These are phyloP conservation scores for Wickerhamomyces bisporus DNA, from an alignment of 805 yeast genomes.

Conservation along the genomic window DNA sequence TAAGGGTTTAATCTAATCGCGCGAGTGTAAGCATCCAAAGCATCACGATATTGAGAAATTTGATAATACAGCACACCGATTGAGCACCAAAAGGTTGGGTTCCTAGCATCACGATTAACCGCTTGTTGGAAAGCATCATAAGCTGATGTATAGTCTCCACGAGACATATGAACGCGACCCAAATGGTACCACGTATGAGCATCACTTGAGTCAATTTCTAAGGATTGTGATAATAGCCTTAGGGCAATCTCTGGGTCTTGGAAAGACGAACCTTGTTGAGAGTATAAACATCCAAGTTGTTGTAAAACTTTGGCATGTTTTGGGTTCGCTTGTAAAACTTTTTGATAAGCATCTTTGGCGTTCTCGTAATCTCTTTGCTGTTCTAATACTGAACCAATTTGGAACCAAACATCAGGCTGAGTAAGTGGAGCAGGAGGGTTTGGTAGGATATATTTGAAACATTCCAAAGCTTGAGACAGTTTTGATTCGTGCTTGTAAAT, in stretches of 20 bases:
- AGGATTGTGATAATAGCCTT: slow-evolving; percentile 74
- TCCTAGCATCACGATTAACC: slow-evolving; percentile 91
- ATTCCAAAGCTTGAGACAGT: slow-evolving; percentile 81
- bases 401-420: slow-evolving; percentile 98
- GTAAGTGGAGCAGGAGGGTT: slow-evolving; percentile 95
- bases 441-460: slow-evolving; percentile 85
- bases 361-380: slow-evolving; percentile 87
- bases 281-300: slow-evolving; percentile 92
- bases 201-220: slow-evolving; percentile 85
- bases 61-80: slow-evolving; percentile 96
- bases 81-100: slow-evolving; percentile 97
- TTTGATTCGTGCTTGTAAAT: slow-evolving; percentile 94
- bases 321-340: slow-evolving; percentile 84
- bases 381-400: slow-evolving; percentile 92
- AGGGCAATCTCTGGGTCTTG: slow-evolving; percentile 82
- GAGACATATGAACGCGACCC: slow-evolving; percentile 95
- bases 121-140: slow-evolving; percentile 99
- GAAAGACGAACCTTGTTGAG: slow-evolving; percentile 62
- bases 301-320: slow-evolving; percentile 94
- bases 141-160: slow-evolving; percentile 91
- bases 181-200: slow-evolving; percentile 97
- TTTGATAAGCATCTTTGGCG: slow-evolving; percentile 93
- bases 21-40: slow-evolving; percentile 94
- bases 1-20: slow-evolving; percentile 95
- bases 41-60: slow-evolving; percentile 93